Conservation (phyloP, 768 basidiomycete species). For the Amanita muscaria region DNA sequence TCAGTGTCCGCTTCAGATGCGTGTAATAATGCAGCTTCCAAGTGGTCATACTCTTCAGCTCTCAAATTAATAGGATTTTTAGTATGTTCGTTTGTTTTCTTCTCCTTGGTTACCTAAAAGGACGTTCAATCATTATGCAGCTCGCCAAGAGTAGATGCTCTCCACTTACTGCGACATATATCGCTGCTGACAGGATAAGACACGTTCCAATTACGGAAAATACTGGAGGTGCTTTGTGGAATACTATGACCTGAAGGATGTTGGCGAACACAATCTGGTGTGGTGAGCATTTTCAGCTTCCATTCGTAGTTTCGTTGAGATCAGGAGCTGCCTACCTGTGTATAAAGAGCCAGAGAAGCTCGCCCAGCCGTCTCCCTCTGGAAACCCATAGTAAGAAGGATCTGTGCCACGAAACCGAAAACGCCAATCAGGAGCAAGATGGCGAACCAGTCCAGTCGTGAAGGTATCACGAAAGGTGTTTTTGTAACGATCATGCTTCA, state of each 20-base stretch:
- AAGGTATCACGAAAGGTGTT: slow-evolving; percentile 38
- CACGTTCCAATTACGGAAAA: slow-evolving; percentile 4
- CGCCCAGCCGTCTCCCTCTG: slow-evolving; percentile 57
- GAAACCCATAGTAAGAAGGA: slow-evolving; percentile 33
- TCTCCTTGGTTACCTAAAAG: neutral
- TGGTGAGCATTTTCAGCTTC: too few species aligned
- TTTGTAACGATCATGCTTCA: slow-evolving; percentile 34
- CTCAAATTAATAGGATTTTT: neutral
- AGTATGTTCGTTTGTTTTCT: too few species aligned
- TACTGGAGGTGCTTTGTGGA: slow-evolving; percentile 4
- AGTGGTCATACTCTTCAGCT: slow-evolving; percentile 3
- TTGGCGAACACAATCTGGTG: slow-evolving; percentile 7
- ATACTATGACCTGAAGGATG: slow-evolving; percentile 5
- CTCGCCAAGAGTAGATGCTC: neutral
- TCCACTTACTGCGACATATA: slow-evolving; percentile 8
- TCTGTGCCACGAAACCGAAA: slow-evolving; percentile 46
- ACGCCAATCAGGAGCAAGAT: slow-evolving; percentile 43
- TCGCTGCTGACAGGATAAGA: slow-evolving; percentile 8
- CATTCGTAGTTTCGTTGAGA: too few species aligned
- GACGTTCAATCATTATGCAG: neutral
- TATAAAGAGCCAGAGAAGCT: slow-evolving; percentile 49
- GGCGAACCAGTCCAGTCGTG: slow-evolving; percentile 32
- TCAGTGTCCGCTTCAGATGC: too few species aligned
- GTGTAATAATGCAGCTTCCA: slow-evolving; percentile 3
- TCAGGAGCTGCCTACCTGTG: slow-evolving; percentile 15